These are phyloP conservation scores for Ogataea trehalophila DNA, from an alignment of 805 yeast genomes.

Conservation along the genomic window DNA sequence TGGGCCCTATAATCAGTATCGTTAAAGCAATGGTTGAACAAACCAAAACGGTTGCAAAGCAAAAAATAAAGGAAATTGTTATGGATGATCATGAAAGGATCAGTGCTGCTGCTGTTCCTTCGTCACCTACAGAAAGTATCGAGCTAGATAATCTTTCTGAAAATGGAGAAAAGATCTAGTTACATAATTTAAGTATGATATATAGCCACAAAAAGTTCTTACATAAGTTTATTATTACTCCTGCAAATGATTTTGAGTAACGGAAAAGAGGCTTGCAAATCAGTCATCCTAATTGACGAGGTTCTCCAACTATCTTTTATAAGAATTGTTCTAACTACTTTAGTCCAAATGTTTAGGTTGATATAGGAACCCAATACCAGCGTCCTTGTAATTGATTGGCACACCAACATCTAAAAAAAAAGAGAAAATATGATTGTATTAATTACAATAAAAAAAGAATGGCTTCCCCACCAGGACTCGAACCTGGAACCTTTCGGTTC, in stretches of 20 bases:
- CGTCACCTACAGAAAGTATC: constrained; percentile 1
- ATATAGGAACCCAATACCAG: no score
- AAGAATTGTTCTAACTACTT: no score
- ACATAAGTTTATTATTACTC: no score
- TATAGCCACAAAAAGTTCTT: no score
- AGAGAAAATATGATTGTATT: background rate
- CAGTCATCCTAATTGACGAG: no score
- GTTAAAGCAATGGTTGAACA: constrained; percentile 54
- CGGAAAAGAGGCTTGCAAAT: no score
- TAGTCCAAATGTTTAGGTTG: no score
- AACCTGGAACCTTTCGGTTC: constrained; percentile 43
- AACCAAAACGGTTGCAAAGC: constrained; percentile 51
- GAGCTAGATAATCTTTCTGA: constrained; percentile 10
- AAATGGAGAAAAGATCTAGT: background rate
- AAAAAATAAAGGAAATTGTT: constrained; percentile 53
- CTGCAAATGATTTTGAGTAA: no score
- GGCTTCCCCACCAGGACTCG: constrained; percentile 47
- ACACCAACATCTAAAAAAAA: no score
- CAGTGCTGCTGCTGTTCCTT: background rate
- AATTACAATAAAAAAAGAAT: constrained; percentile 7
- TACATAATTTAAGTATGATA: no score
- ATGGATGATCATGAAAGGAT: constrained; percentile 38
- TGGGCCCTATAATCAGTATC: constrained; percentile 69
- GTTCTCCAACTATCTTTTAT: no score
- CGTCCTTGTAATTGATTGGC: no score